Conservation (phyloP, 2,329 filamentous ascomycete genomes). For the Canariomyces notabilis region DNA sequence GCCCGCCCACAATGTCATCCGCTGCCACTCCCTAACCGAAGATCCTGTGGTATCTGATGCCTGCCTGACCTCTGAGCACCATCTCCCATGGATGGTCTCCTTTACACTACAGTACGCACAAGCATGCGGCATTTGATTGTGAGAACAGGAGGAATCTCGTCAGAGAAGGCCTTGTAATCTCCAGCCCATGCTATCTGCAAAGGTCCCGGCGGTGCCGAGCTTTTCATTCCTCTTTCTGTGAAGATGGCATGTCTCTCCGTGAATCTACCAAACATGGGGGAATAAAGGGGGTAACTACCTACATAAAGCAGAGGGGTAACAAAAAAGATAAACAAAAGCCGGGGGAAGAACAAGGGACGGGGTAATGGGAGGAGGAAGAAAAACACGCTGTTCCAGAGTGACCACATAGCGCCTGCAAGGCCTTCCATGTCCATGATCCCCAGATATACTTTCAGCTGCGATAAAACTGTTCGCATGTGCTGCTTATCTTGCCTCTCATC, state of each 20-base stretch:
- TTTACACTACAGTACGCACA: too few species aligned
- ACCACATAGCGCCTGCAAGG: not conserved
- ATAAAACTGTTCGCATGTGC: not conserved
- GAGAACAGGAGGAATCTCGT: not conserved
- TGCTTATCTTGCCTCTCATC: not conserved
- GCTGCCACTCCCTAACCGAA: too few species aligned
- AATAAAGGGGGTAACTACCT: conserved; percentile 10
- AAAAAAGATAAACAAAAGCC: not conserved
- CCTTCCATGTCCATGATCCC: not conserved
- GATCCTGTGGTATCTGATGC: too few species aligned
- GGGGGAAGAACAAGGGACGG: too few species aligned
- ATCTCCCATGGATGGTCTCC: too few species aligned
- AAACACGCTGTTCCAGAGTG: conserved; percentile 1
- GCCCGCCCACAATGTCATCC: too few species aligned
- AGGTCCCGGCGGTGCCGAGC: not conserved
- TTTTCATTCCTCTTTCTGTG: conserved; percentile 10
- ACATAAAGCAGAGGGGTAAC: not conserved
- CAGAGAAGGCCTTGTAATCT: too few species aligned
- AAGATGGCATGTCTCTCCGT: conserved; percentile 6
- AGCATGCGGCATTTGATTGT: too few species aligned
- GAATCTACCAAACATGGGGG: conserved; percentile 14
- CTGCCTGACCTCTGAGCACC: too few species aligned
- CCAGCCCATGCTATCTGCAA: not conserved
- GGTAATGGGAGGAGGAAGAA: too few species aligned
- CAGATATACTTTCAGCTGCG: not conserved